phyloP scores from a whole-genome alignment of 257 asterid species.

The Thymus quinquecostatus region DNA sequence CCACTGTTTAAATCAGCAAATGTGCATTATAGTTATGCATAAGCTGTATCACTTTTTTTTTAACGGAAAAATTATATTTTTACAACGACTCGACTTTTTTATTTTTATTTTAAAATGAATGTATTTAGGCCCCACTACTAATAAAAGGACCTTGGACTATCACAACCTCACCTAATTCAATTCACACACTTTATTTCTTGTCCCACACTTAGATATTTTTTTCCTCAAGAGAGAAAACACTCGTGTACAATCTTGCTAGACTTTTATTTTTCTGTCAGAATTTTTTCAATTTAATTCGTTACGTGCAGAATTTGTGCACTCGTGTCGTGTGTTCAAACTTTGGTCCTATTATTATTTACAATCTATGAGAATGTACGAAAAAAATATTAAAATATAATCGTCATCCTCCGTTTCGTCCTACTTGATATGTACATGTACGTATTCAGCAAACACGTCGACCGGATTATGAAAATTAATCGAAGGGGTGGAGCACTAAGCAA shows the following conservation, averaged over 20 bases:
- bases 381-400: too few relatives aligned
- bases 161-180: not conserved
- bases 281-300: not conserved
- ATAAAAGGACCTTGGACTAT: not conserved
- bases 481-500: slow-evolving; percentile 37
- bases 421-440: too few relatives aligned
- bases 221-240: slow-evolving; percentile 4
- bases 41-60: too few relatives aligned
- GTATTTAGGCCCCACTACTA: slow-evolving; percentile 23
- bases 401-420: too few relatives aligned
- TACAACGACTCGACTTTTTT: too few relatives aligned
- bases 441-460: too few relatives aligned
- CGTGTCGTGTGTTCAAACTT: not conserved
- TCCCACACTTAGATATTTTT: slow-evolving; percentile 25
- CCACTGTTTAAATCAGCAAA: too few relatives aligned
- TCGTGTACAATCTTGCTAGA: slow-evolving; percentile 17
- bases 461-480: too few relatives aligned
- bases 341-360: not conserved
- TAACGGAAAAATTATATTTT: too few relatives aligned
- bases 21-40: too few relatives aligned
- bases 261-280: slow-evolving; percentile 11
- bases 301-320: not conserved
- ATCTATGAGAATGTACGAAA: too few relatives aligned
- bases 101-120: too few relatives aligned
- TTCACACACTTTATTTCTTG: not conserved